These are phyloP conservation scores for Platismatia glauca DNA, from an alignment of 495 filamentous ascomycete species.

Conservation along the genomic window DNA sequence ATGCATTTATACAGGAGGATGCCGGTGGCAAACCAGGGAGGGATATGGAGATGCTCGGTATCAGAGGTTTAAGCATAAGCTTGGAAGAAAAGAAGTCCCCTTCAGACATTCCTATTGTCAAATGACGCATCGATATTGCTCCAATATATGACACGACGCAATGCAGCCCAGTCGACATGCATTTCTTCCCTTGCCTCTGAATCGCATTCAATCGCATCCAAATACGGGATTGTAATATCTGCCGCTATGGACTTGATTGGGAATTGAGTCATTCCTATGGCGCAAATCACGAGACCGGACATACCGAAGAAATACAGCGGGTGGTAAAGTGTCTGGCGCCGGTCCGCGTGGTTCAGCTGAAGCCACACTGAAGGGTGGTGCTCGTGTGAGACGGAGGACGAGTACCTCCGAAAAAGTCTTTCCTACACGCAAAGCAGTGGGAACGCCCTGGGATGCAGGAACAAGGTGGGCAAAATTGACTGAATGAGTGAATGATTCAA, in stretches of 20 bases:
- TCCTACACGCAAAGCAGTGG: neutral
- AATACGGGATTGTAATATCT: neutral
- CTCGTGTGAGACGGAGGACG: neutral
- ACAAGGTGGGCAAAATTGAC: neutral
- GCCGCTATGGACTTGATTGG: neutral
- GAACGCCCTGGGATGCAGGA: neutral
- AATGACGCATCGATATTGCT: neutral
- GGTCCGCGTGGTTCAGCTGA: neutral
- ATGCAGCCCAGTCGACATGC: neutral
- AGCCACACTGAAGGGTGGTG: neutral
- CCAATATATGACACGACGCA: neutral
- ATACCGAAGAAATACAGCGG: neutral
- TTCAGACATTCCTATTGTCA: neutral
- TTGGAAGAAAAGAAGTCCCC: neutral
- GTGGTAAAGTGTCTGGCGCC: neutral
- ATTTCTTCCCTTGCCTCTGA: neutral
- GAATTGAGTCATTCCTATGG: neutral
- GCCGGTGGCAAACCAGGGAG: neutral
- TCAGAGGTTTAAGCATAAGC: neutral
- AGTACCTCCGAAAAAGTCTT: neutral
- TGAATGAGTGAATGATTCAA: neutral
- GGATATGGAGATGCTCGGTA: neutral
- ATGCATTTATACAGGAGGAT: neutral
- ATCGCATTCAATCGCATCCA: neutral
- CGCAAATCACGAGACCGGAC: neutral